Base-by-base conservation (phyloP, 257 asterid genomes). In the Ballota nigra region DNA sequence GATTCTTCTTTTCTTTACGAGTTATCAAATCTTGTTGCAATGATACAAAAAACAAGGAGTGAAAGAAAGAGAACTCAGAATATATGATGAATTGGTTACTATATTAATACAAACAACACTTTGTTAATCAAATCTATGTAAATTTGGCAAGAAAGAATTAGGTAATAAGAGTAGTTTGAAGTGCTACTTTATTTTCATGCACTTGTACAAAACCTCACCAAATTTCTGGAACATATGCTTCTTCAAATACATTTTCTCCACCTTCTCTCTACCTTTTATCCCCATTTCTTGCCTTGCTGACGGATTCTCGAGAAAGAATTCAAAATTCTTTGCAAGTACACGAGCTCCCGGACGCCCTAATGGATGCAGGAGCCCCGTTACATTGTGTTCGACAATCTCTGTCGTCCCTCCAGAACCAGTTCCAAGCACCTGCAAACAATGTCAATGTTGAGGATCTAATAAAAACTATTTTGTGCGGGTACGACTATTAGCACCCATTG, bases 401-500 rank as follows among this genome's bases (percentile, higher is more conserved):
- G 76, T 83, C 8, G 99, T 92, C 74, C 98, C 99, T 63, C 99
- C 99, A 16, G 96, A 83, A 79, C 88, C 91, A 0, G 99, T 95
- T 79, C 98, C 99, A 47, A 95, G 87, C 41, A 94, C 92, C 99
- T 94, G 78, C 76, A 79, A n/a, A 45, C 75, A 41, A 59, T n/a
- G 10, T 9, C n/a, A 22, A 36, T 5, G 1, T 38, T 33, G 52
- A 40, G 26, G 24, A n/a, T 31, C 41, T 20, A 24, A 45, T 66
- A 8, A 26, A 20, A 15, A 47, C 33, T 41, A 41, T 3, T 41
- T 5, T 33, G 9, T 0, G 6, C n/a, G 1, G 6, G 38, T 2
- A 4, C 5, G 3, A 4, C 38, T 33, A 33, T 33, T 33, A 5
- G 7, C 38, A 0, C 43, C 11, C 0, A 36, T 12, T 36, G 43